These are phyloP conservation scores for Mortierella claussenii DNA, from an alignment of 192 early-diverging fungal species.

Conservation along the genomic window DNA sequence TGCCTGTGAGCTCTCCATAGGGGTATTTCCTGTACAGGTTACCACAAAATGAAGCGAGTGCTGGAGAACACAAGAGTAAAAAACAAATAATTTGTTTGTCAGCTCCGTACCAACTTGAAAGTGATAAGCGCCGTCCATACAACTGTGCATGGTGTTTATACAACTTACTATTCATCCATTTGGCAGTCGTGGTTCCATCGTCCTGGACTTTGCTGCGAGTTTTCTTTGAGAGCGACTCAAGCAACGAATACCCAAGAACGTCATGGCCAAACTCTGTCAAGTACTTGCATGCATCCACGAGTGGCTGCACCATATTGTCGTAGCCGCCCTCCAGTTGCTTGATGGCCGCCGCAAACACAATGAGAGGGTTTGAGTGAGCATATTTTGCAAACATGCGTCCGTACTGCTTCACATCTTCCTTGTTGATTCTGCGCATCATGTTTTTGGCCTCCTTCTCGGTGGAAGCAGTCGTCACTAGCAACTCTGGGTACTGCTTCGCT, in stretches of 20 bases:
- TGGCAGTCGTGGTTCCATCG: conserved; percentile 66
- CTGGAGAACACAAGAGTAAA: conserved; percentile 2
- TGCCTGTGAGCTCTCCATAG: conserved; percentile 68
- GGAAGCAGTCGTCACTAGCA: conserved; percentile 56
- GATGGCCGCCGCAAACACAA: conserved; percentile 76
- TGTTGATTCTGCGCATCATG: conserved; percentile 76
- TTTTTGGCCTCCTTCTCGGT: conserved; percentile 65
- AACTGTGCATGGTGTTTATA: too few relatives aligned
- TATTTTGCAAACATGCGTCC: conserved; percentile 79
- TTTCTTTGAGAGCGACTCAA: conserved; percentile 72
- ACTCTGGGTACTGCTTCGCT: conserved; percentile 64
- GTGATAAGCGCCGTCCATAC: too few relatives aligned
- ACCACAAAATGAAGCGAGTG: conserved; percentile 72
- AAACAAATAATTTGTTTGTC: too few relatives aligned
- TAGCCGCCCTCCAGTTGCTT: conserved; percentile 72
- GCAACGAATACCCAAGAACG: conserved; percentile 71
- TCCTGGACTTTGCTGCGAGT: conserved; percentile 67
- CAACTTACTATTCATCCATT: conserved; percentile 70
- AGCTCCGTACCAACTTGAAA: too few relatives aligned
- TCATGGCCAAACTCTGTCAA: conserved; percentile 80
- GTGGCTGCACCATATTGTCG: conserved; percentile 76
- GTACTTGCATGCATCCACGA: conserved; percentile 85
- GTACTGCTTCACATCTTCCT: conserved; percentile 77
- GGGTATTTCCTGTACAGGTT: conserved; percentile 71
- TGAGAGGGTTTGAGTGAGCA: conserved; percentile 77